phyloP scores from a whole-genome alignment of 2,329 filamentous ascomycete genomes.

The Fusarium sp. region DNA sequence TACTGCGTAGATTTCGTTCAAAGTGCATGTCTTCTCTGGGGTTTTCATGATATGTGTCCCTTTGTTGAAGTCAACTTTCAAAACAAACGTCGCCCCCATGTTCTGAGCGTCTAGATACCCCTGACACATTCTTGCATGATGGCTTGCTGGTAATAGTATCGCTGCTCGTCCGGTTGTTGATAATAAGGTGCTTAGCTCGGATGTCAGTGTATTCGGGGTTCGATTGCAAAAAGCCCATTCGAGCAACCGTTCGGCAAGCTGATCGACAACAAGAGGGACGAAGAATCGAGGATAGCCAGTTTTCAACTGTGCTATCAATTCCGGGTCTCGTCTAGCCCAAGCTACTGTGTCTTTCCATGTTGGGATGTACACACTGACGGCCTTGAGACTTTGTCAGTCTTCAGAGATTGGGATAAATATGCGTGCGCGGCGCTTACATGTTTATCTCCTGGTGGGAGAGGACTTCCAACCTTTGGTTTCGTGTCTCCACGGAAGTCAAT shows the following conservation, averaged over 20 bases:
- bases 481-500: neutral
- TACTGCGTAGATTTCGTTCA: conserved; percentile 33
- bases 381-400: conserved; percentile 29
- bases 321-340: conserved; percentile 44
- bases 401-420: neutral
- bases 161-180: neutral
- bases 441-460: conserved; percentile 46
- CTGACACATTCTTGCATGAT: conserved; percentile 32
- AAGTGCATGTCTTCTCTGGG: neutral
- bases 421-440: conserved; percentile 38
- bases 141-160: conserved; percentile 33
- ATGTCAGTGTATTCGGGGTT: neutral
- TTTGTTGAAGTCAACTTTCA: conserved; percentile 32
- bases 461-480: conserved; percentile 35
- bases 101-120: conserved; percentile 32
- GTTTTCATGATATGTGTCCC: neutral
- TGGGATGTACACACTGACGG: conserved; percentile 51
- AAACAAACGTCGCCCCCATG: neutral
- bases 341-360: conserved; percentile 47
- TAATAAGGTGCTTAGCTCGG: neutral
- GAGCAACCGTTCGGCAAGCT: conserved; percentile 40
- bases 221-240: conserved; percentile 19
- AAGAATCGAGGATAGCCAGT: conserved; percentile 50
- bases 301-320: conserved; percentile 41
- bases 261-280: conserved; percentile 41